These are phyloP conservation scores for Eremomyces bilateralis DNA, from an alignment of 495 filamentous ascomycete genomes.

Conservation along the genomic window DNA sequence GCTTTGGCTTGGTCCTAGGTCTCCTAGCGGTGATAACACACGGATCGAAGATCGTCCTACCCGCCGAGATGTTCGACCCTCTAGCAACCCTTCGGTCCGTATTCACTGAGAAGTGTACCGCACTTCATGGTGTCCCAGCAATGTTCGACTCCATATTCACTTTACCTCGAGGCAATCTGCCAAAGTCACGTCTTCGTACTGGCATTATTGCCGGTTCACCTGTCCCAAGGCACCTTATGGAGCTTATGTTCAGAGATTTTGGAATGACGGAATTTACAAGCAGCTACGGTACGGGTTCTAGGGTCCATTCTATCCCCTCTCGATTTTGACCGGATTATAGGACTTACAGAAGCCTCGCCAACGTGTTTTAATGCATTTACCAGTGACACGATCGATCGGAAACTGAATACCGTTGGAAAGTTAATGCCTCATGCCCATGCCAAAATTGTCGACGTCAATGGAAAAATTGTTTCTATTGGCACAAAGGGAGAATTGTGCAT, in stretches of 20 bases:
- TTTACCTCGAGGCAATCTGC: conserved; percentile 27
- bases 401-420: conserved; percentile 42
- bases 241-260: conserved; percentile 32
- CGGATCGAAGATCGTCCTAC: conserved; percentile 43
- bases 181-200: conserved; percentile 30
- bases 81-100: conserved; percentile 35
- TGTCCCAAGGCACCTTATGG: conserved; percentile 42
- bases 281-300: conserved; percentile 28
- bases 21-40: conserved; percentile 44
- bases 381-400: conserved; percentile 34
- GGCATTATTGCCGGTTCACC: conserved; percentile 50
- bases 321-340: no score
- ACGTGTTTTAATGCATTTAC: conserved; percentile 53
- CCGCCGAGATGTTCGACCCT: conserved; percentile 40
- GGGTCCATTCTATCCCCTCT: no score
- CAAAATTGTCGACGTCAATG: conserved; percentile 41
- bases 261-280: conserved; percentile 48
- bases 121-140: conserved; percentile 47
- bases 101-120: conserved; percentile 41
- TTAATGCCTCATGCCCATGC: conserved; percentile 44
- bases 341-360: conserved; percentile 48
- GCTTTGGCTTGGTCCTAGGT: conserved; percentile 51
- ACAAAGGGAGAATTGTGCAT: conserved; percentile 43
- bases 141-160: conserved; percentile 47
- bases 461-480: conserved; percentile 36